phyloP scores from a whole-genome alignment of 176 grass and related monocot genomes.

The Otatea glauca region DNA sequence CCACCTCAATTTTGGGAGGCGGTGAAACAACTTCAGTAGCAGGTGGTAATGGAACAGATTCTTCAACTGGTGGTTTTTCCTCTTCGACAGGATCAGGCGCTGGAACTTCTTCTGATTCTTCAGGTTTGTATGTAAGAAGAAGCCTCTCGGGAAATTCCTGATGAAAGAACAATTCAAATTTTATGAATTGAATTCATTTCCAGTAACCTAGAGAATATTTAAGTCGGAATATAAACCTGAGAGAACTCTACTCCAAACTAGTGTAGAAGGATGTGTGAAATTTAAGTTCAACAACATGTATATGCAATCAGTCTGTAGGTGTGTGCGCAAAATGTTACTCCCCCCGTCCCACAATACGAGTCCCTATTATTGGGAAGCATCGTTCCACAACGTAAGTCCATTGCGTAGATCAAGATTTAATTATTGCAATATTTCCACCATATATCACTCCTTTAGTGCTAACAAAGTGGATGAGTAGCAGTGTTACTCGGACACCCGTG shows the following conservation, averaged over 20 bases:
- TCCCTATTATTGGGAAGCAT: too few species aligned
- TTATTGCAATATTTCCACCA: too few species aligned
- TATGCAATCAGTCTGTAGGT: background rate
- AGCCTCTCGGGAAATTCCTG: constrained; percentile 98
- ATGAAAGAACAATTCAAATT: constrained; percentile 32
- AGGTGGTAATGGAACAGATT: constrained; percentile 47
- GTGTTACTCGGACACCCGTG: too few species aligned
- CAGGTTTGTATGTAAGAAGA: constrained; percentile 93
- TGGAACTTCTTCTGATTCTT: constrained; percentile 65
- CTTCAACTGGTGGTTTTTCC: constrained; percentile 67
- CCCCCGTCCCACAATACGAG: too few species aligned
- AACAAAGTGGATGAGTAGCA: too few species aligned
- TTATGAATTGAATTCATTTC: background rate
- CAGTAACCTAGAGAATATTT: background rate
- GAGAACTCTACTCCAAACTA: background rate
- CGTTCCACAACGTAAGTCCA: too few species aligned
- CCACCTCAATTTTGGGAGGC: constrained; percentile 42
- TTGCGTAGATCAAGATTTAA: too few species aligned
- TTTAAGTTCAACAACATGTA: background rate
- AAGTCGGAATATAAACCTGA: background rate
- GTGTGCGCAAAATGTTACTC: background rate
- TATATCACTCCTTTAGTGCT: too few species aligned
- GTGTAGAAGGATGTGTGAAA: background rate
- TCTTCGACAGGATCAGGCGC: constrained; percentile 56
- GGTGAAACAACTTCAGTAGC: constrained; percentile 59